Conservation (phyloP, 1,284 basidiomycete genomes). For the Puccinia triticina region DNA sequence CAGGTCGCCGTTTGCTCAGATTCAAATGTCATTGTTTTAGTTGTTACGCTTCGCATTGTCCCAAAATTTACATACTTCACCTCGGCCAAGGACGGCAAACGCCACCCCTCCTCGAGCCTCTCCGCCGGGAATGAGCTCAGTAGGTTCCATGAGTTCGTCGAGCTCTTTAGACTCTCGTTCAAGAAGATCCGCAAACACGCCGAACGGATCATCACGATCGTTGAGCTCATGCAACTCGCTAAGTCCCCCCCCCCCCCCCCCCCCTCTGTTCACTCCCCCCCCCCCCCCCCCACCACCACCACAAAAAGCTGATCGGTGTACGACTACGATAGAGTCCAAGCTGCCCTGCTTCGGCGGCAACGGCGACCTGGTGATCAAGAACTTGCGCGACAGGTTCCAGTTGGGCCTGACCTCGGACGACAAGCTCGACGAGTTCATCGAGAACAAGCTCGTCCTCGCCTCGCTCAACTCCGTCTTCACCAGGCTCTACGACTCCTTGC, state of each 20-base stretch:
- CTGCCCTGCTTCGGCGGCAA: conserved; percentile 84
- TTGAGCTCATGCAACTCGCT: conserved; percentile 96
- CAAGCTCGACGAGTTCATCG: conserved; percentile 84
- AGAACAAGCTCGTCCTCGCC: conserved; percentile 75
- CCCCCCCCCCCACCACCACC: not conserved
- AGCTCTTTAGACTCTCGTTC: conserved; percentile 88
- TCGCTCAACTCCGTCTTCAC: conserved; percentile 92
- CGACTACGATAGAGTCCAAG: conserved; percentile 71
- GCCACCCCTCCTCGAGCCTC: not conserved
- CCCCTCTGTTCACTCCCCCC: not conserved
- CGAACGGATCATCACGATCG: conserved; percentile 91
- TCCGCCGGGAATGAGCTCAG: conserved; percentile 60
- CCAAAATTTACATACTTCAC: too few species aligned
- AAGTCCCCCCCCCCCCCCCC: too few species aligned
- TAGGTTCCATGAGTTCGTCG: conserved; percentile 81
- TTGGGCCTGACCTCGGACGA: conserved; percentile 77
- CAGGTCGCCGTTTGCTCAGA: too few species aligned
- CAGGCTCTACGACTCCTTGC: conserved; percentile 72
- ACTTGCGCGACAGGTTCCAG: conserved; percentile 90
- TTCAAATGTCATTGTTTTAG: too few species aligned
- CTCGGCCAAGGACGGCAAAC: conserved; percentile 3
- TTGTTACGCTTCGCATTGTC: too few species aligned
- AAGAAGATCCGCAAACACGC: conserved; percentile 93
- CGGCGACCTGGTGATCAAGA: conserved; percentile 84
- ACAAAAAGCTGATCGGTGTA: too few species aligned